Evolutionary conservation across 257 asterid species (phyloP), one percentile per base, ranked within the genome.

Genomic region (Leonotis leonurus): DNA sequence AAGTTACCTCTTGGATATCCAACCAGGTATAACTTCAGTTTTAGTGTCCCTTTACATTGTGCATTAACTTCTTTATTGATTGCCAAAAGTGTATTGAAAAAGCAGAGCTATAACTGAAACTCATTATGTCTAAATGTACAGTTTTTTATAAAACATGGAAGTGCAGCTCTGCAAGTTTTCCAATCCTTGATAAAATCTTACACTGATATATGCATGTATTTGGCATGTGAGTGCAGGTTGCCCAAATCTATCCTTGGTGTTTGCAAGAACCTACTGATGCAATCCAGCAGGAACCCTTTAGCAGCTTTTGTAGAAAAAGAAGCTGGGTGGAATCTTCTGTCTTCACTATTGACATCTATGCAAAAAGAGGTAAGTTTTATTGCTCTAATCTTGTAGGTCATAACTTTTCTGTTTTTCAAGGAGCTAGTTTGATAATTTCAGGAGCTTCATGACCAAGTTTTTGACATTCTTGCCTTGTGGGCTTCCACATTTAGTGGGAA

Each of bases 1-100:
- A 87, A 78, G 74, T 81, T 89, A 63, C 99, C 96, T 46, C 95
- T 93, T 69, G 99, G 99, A 73, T 93, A 93, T 77, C 99, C 99
- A 57, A 73, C 91, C 74, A 85, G 96, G 99, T 93, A 72, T 64
- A 73, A 70, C 62, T 72, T 43, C 62, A 53, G 35, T 63, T 60
- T 69, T 32, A 41, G 53, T 36, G 61, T 26, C 24, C 30, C 32
- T 7, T 24, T 48, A 32, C 51, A 35, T 49, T 45, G 32, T 60
- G 58, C 46, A 33, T 49, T 51, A 30, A 7, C 52, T 27, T 37
- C 39, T 46, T 10, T 52, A 30, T 64, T 60, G 27, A 24, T 10
- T 32, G 48, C 58, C 50, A 24, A 48, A 65, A 53, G 50, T 29
- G 27, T n/a, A 66, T 2, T 21, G n/a, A n/a, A n/a, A 26, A 35